Conservation (phyloP, 345 rosid species). For the Rhodamnia argentea region DNA sequence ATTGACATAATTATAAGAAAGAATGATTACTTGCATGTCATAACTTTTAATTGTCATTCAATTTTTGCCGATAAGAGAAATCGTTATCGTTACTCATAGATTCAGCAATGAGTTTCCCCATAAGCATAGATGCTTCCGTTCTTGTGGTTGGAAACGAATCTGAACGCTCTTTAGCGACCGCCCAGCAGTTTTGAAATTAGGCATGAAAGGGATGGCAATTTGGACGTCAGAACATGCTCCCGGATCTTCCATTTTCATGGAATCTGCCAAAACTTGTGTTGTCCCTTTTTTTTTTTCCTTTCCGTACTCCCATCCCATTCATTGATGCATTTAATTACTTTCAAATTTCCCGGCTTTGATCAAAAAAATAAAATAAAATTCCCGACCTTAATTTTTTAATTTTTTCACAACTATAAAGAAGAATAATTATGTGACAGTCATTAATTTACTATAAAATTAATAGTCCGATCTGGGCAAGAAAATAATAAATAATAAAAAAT, state of each 20-base stretch:
- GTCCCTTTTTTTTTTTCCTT: neutral
- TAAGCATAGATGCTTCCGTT: neutral
- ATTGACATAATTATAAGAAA: too few relatives aligned
- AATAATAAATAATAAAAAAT: too few relatives aligned
- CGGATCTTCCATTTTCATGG: neutral
- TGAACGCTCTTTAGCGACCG: neutral
- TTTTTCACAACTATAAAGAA: neutral
- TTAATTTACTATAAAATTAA: too few relatives aligned
- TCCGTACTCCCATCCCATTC: neutral
- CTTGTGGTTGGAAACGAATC: neutral
- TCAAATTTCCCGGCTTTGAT: neutral
- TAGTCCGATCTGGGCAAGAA: too few relatives aligned
- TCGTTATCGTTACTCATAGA: too few relatives aligned
- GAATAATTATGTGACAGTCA: too few relatives aligned
- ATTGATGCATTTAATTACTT: neutral
- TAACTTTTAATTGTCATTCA: too few relatives aligned
- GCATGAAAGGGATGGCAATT: neutral
- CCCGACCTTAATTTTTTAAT: fast-evolving
- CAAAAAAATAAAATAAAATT: too few relatives aligned
- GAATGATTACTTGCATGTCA: too few relatives aligned
- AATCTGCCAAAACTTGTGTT: neutral
- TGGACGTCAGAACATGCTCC: neutral
- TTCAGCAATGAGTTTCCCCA: neutral
- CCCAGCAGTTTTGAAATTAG: neutral
- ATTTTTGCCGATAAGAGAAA: too few relatives aligned